Percentiles rank a stretch among this genome's conserved stretches.
Evolutionary conservation across 768 basidiomycete species (phyloP).

Genomic region (Pholiota conissans): DNA sequence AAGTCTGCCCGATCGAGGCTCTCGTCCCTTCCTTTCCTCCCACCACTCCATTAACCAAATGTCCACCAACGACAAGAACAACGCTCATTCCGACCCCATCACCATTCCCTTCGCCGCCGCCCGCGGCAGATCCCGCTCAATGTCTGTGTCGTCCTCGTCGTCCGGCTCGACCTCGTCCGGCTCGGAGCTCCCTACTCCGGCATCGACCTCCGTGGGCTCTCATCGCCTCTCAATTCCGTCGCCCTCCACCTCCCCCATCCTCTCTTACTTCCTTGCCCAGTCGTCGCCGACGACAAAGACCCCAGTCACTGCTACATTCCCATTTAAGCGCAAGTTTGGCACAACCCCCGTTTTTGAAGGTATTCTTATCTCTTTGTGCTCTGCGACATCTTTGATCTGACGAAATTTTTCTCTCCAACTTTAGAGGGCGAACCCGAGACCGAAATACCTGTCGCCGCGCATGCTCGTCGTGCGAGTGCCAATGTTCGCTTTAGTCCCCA

Average conservation of each 20-base stretch:
- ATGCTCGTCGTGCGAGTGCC: slow-evolving; percentile 65
- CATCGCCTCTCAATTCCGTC: slow-evolving; percentile 51
- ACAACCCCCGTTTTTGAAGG: slow-evolving; percentile 64
- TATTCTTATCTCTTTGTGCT: slow-evolving; percentile 23
- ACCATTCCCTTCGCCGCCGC: slow-evolving; percentile 56
- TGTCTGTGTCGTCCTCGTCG: slow-evolving; percentile 62
- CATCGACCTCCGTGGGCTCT: slow-evolving; percentile 38
- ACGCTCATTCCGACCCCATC: slow-evolving; percentile 62
- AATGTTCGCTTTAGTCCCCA: slow-evolving; percentile 50
- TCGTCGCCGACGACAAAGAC: slow-evolving; percentile 57
- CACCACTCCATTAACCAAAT: slow-evolving; percentile 21
- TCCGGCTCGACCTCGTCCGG: slow-evolving; percentile 56
- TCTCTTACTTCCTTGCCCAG: slow-evolving; percentile 67
- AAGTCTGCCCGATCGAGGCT: slow-evolving; percentile 11
- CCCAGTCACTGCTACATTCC: slow-evolving; percentile 47
- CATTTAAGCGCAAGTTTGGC: slow-evolving; percentile 59
- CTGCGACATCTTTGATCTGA: background rate
- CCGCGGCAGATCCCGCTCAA: slow-evolving; percentile 54
- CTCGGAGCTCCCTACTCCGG: slow-evolving; percentile 52
- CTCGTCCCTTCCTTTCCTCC: slow-evolving; percentile 22
- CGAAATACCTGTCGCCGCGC: slow-evolving; percentile 42
- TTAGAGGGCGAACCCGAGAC: slow-evolving; percentile 38
- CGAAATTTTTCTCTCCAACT: background rate
- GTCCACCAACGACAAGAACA: slow-evolving; percentile 34
- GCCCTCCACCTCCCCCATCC: slow-evolving; percentile 67